Conservation (phyloP, 495 filamentous ascomycete species). For the Evernia prunastri region DNA sequence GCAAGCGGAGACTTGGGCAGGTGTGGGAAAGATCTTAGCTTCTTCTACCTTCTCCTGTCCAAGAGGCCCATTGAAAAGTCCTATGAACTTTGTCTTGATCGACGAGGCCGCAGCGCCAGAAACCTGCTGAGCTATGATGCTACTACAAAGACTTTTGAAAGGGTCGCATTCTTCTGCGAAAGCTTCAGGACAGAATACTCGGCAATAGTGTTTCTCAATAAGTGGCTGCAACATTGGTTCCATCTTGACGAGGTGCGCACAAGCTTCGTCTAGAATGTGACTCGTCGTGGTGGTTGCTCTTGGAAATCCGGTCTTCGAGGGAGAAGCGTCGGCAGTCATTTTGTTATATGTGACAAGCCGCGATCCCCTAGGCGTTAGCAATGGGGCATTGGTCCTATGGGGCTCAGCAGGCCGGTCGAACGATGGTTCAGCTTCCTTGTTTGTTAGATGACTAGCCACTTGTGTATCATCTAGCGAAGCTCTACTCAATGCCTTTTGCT, state of each 20-base stretch:
- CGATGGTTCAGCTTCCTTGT: not conserved
- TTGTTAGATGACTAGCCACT: not conserved
- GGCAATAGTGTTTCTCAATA: constrained; percentile 68
- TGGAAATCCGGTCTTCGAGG: constrained; percentile 48
- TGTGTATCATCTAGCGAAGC: not conserved
- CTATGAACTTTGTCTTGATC: constrained; percentile 79
- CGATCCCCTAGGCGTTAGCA: constrained; percentile 73
- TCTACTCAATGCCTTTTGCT: not conserved
- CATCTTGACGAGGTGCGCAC: constrained; percentile 66
- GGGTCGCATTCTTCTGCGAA: constrained; percentile 80
- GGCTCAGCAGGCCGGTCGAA: constrained; percentile 53
- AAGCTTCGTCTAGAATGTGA: constrained; percentile 69
- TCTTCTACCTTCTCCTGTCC: constrained; percentile 20
- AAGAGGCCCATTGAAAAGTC: constrained; percentile 51
- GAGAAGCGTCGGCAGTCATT: constrained; percentile 45
- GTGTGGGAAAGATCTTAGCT: constrained; percentile 59
- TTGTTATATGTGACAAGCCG: constrained; percentile 53
- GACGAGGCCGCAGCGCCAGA: constrained; percentile 83
- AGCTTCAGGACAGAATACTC: constrained; percentile 72
- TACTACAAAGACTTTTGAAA: constrained; percentile 70
- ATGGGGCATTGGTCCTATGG: constrained; percentile 63
- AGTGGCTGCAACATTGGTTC: constrained; percentile 68
- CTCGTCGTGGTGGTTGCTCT: constrained; percentile 57
- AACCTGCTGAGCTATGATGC: constrained; percentile 95
- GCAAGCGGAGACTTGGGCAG: constrained; percentile 57